Evolutionary conservation across 1,139 yeast genomes (phyloP), one percentile per base, ranked within the genome.

Genomic region (Candida mesenterica): DNA sequence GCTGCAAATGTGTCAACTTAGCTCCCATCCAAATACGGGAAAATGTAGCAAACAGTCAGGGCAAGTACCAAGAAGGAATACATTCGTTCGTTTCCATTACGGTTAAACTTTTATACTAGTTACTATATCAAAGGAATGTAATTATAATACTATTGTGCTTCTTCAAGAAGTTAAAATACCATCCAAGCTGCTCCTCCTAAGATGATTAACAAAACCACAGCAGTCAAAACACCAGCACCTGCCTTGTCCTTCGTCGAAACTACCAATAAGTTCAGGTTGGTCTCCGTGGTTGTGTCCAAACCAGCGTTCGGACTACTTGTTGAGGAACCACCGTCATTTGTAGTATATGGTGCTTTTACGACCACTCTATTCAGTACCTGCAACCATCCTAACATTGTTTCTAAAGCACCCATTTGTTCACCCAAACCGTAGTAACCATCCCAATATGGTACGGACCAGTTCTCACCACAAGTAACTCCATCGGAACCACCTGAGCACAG

Each of bases 361-460:
- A 13, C 14, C 9, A 13, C 17, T 15, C 7, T 8, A 4, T 5
- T 14, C 24, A 72, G 62, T 36, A 69, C 59, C 15, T 31, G 22
- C 53, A 79, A 65, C 36, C 83, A 68, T 46, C 75, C 81, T 46
- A 81, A 84, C 53, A 89, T 74, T 4, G 77, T 78, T 56, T 89
- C 97, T 39, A 89, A 66, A 0, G 97, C 95, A 32, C 79, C 61
- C 85, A 90, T 86, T 59, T 90, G 96, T 61, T 90, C 97, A 44
- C 97, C 97, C 27, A 90, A 71, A n/a, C 97, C 97, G 49, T 76
- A 89, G 33, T 50, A 57, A 3, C 80, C 82, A 59, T 90, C 97
- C 84, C 89, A 90, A n/a, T 76, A 75, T 2, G 54, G 44, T 31
- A 61, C 67, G 20, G 75, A 64, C 97, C 97, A 90, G 53, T 83